Base-by-base conservation (phyloP, 1,284 basidiomycete species). In the Boletellus deceptivus region DNA sequence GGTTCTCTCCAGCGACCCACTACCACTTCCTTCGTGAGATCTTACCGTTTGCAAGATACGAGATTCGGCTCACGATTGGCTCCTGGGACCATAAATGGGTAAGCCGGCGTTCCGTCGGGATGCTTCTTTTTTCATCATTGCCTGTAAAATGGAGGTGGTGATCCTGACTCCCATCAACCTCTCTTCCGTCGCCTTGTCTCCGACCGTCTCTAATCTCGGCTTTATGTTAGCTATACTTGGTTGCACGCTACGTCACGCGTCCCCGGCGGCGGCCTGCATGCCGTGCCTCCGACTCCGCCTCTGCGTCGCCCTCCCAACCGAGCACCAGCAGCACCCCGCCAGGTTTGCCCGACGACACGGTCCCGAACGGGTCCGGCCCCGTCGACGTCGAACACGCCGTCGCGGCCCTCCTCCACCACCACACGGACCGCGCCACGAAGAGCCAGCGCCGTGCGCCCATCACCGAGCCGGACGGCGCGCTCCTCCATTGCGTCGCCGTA, bases 1-100 rank as follows among this genome's bases (percentile, higher is more conserved):
- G 13, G 1, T 17, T 5, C 18, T 9, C 25, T 35, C 13, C 55
- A 85, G 88, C 79, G 1, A 84, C 86, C 0, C 83, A 91, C 64
- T 91, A 80, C 65, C 74, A 79, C 55, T 93, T 87, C 69, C 69
- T 91, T 43, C 81, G 82, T 40, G 91, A 94, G 71, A 91, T 94
- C 39, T 84, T 90, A 0, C 82, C 91, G 43, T 72, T 89, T 14
- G 64, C 78, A 2, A 67, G 69, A 7, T 94, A 91, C 60, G 82
- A 91, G 66, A 78, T 93, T 33, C 77, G 87, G 48, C 68, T 82
- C n/a, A 75, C 69, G 29, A 69, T 89, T 16, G 85, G 73, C 5
- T 77, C 82, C 3, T 94, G 90, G 89, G 91, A 92, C 53, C 74
- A 85, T 45, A 94, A 94, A 80, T 93, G 91, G 91, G 87, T 91